These are phyloP conservation scores for Alloteropsis semialata DNA, from an alignment of 176 grass and related monocot genomes.

Conservation along the genomic window DNA sequence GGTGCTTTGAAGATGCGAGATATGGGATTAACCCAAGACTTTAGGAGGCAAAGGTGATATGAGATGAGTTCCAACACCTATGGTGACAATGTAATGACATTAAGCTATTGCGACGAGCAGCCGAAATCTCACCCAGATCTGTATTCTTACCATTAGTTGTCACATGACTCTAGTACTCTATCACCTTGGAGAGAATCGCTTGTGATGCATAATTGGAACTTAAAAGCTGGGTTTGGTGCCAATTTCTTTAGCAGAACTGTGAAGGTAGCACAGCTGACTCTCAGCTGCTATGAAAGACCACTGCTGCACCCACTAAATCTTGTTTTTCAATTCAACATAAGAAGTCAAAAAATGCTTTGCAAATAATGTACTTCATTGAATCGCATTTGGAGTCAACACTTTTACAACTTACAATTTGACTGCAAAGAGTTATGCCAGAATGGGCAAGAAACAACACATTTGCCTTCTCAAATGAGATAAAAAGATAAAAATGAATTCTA, in stretches of 20 bases:
- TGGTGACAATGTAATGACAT: background rate
- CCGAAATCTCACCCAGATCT: background rate
- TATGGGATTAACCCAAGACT: slow-evolving; percentile 33
- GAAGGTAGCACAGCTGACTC: background rate
- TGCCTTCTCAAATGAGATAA: background rate
- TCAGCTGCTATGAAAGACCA: background rate
- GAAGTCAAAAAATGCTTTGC: background rate
- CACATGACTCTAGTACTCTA: too few relatives aligned
- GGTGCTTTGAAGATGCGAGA: background rate
- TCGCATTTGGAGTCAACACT: background rate
- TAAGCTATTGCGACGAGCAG: slow-evolving; percentile 29
- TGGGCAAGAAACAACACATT: slow-evolving; percentile 3
- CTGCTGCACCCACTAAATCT: background rate
- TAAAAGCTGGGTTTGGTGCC: background rate
- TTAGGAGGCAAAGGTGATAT: slow-evolving; percentile 15
- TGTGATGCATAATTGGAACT: background rate
- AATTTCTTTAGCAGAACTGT: background rate
- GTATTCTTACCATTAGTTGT: slow-evolving; percentile 4
- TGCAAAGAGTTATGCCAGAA: background rate
- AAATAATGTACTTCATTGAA: slow-evolving; percentile 8
- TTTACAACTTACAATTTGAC: background rate
- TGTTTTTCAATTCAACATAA: slow-evolving; percentile 22
- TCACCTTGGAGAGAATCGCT: background rate
- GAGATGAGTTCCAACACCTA: background rate
- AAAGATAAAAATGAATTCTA: background rate